phyloP scores from a whole-genome alignment of 208 protist species.

The Leishmania tropica region DNA sequence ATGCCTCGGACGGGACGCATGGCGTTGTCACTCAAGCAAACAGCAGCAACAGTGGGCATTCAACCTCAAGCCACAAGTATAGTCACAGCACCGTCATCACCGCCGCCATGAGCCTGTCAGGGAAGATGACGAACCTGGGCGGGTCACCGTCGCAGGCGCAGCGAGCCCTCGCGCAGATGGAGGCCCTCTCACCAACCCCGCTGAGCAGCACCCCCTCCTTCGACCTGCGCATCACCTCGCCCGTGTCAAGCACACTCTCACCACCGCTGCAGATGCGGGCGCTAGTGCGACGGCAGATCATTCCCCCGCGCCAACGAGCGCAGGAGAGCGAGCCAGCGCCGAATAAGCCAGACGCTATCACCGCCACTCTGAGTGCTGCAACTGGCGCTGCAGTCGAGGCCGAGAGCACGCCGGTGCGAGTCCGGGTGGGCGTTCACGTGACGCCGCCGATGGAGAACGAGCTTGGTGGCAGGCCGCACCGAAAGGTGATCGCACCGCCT shows the following conservation, averaged over 20 bases:
- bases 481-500: not conserved
- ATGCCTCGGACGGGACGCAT: not conserved
- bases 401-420: not conserved
- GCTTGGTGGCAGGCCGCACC: not conserved
- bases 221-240: conserved; percentile 19
- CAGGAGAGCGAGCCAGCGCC: not conserved
- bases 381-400: not conserved
- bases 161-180: conserved; percentile 26
- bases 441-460: not conserved
- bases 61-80: not conserved
- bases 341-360: not conserved
- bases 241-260: conserved; percentile 3
- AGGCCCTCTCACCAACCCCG: conserved; percentile 25
- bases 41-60: not conserved
- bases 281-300: conserved; percentile 2
- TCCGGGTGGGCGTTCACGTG: not conserved
- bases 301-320: not conserved
- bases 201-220: conserved; percentile 32
- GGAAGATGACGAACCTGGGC: conserved; percentile 1
- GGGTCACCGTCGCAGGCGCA: conserved; percentile 30
- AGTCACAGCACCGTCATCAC: not conserved
- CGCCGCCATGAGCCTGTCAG: not conserved
- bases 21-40: too few relatives aligned
- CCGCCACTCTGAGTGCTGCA: not conserved
- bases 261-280: conserved; percentile 8